Conservation (phyloP, 2,329 filamentous ascomycete genomes). For the Colletotrichum sansevieriae region DNA sequence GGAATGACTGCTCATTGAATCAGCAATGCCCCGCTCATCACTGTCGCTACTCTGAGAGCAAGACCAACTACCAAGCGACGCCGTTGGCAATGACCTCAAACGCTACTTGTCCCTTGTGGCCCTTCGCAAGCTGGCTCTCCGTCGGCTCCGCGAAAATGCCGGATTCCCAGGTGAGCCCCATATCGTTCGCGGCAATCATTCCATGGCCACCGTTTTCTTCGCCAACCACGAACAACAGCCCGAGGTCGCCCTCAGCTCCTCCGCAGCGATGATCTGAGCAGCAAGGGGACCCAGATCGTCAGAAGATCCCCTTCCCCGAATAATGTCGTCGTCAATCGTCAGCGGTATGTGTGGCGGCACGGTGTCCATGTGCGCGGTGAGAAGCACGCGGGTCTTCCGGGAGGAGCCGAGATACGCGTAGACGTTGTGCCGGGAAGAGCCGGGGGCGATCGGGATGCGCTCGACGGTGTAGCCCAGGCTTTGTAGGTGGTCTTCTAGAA, state of each 20-base stretch:
- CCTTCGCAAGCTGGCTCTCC: conserved; percentile 45
- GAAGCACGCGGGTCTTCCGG: conserved; percentile 49
- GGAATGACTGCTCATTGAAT: conserved; percentile 47
- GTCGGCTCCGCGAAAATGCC: conserved; percentile 47
- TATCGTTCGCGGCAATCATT: conserved; percentile 52
- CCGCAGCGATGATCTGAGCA: conserved; percentile 42
- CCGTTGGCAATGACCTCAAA: conserved; percentile 50
- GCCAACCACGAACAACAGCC: conserved; percentile 45
- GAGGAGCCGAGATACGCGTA: conserved; percentile 53
- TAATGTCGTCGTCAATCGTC: conserved; percentile 51
- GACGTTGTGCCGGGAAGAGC: conserved; percentile 52
- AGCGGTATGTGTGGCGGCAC: conserved; percentile 67
- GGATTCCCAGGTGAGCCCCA: conserved; percentile 52
- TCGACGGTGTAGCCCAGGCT: conserved; percentile 53
- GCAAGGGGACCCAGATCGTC: conserved; percentile 53
- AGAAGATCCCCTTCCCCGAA: conserved; percentile 61
- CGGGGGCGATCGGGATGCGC: conserved; percentile 50
- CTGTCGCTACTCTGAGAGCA: not conserved
- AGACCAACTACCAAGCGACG: conserved; percentile 44
- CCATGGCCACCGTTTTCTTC: conserved; percentile 46
- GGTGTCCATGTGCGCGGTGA: conserved; percentile 54
- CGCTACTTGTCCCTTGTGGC: conserved; percentile 45
- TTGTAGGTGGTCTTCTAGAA: conserved; percentile 50
- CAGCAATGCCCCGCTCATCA: not conserved
- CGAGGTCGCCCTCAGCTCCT: conserved; percentile 44